Percentiles rank a stretch among this genome's conserved stretches.
phyloP scores from a whole-genome alignment of 441 rosid genomes.

The Adansonia madagascariensis region DNA sequence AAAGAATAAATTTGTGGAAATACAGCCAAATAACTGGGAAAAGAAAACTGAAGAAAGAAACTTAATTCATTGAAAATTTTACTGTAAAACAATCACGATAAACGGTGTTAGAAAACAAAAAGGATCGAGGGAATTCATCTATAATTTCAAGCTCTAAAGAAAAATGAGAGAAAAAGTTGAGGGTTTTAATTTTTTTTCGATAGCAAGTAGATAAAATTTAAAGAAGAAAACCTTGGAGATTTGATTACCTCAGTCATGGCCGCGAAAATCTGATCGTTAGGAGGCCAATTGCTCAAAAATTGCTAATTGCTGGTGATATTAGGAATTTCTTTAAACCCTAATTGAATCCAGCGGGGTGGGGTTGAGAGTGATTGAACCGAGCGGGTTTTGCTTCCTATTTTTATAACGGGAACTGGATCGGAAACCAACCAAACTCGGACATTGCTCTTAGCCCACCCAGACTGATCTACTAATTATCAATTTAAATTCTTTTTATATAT shows the following conservation, averaged over 20 bases:
- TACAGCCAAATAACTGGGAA: not conserved
- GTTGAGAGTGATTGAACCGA: not conserved
- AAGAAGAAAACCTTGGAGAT: not conserved
- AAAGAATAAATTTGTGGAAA: not conserved
- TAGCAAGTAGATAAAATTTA: not conserved
- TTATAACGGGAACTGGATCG: not conserved
- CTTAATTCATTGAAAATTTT: not conserved
- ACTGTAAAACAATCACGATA: not conserved
- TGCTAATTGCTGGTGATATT: not conserved
- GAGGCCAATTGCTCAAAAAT: not conserved
- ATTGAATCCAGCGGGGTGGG: not conserved
- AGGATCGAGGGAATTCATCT: not conserved
- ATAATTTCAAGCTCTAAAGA: not conserved
- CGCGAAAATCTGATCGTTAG: constrained; percentile 11
- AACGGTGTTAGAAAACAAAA: not conserved
- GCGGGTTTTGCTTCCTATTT: not conserved
- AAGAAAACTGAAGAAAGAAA: not conserved
- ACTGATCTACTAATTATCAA: not conserved
- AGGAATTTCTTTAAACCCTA: constrained; percentile 33
- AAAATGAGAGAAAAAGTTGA: not conserved
- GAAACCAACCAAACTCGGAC: not conserved
- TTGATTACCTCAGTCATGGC: constrained; percentile 58
- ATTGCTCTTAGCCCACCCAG: not conserved
- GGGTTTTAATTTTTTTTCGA: not conserved
- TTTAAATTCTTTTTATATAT: no score